Percentiles rank a stretch among this genome's conserved stretches.
These are phyloP conservation scores for Rhizopogon vulgaris DNA, from an alignment of 768 basidiomycete genomes.

Conservation along the genomic window DNA sequence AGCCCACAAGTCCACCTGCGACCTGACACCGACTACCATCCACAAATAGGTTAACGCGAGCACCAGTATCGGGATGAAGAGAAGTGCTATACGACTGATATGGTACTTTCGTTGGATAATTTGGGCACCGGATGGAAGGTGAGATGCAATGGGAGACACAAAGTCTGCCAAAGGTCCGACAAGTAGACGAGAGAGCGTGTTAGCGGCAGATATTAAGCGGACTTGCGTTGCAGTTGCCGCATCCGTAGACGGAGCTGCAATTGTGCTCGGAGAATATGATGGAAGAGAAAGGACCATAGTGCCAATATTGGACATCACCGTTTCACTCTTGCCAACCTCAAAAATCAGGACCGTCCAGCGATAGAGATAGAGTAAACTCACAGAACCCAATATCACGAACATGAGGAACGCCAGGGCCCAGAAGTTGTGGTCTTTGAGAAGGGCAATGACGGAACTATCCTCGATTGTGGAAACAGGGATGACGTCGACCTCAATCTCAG, in stretches of 20 bases:
- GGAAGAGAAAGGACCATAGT: conserved; percentile 67
- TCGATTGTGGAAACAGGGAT: conserved; percentile 12
- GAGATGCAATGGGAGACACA: conserved; percentile 54
- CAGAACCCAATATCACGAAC: conserved; percentile 57
- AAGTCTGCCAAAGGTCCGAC: conserved; percentile 69
- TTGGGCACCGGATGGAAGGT: conserved; percentile 22
- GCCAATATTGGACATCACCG: conserved; percentile 81
- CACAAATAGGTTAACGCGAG: conserved; percentile 50
- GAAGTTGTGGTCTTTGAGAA: conserved; percentile 53
- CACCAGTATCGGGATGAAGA: conserved; percentile 41
- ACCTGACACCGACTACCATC: conserved; percentile 42
- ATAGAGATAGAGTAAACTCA: conserved; percentile 30
- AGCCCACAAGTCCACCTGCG: conserved; percentile 56
- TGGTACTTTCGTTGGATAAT: conserved; percentile 41
- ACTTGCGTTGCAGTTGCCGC: conserved; percentile 58
- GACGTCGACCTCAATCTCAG: conserved; percentile 17
- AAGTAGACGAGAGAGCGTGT: conserved; percentile 64
- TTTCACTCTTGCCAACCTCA: conserved; percentile 49
- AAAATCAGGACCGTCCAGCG: not conserved
- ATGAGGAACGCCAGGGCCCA: conserved; percentile 55
- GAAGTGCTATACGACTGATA: conserved; percentile 58
- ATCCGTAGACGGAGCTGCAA: conserved; percentile 21
- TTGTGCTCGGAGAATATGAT: conserved; percentile 10
- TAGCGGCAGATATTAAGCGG: conserved; percentile 60
- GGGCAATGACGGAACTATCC: conserved; percentile 28